Conservation (phyloP, 1,284 basidiomycete species). For the Agaricales sp. region DNA sequence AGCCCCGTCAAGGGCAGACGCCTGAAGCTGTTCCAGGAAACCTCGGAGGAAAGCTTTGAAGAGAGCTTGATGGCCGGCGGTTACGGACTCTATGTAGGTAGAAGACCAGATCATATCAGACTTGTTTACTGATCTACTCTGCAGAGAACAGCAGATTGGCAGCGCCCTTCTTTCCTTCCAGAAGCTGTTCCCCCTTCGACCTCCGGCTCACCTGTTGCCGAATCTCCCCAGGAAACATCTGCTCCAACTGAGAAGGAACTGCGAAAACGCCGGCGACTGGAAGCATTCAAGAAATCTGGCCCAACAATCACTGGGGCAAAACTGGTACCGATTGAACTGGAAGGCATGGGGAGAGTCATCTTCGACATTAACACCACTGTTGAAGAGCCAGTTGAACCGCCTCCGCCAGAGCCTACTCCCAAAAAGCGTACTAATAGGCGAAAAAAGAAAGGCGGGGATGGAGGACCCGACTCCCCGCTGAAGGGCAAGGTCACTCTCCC, state of each 20-base stretch:
- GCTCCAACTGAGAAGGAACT: conserved; percentile 41
- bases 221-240: neutral
- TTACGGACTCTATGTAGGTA: conserved; percentile 58
- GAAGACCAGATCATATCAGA: no score
- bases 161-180: neutral
- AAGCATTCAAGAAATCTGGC: conserved; percentile 37
- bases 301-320: conserved; percentile 13
- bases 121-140: neutral
- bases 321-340: conserved; percentile 41
- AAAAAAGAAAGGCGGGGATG: conserved; percentile 25
- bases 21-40: conserved; percentile 66
- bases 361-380: conserved; percentile 32
- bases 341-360: conserved; percentile 57
- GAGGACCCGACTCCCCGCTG: conserved; percentile 12
- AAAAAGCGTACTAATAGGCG: conserved; percentile 25
- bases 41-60: conserved; percentile 73
- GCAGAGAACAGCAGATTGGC: neutral
- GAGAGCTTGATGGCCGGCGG: conserved; percentile 71
- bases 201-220: neutral
- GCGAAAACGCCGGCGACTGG: conserved; percentile 50
- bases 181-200: neutral
- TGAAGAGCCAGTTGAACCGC: conserved; percentile 18
- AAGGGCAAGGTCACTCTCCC: conserved; percentile 15
- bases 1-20: conserved; percentile 61
- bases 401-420: conserved; percentile 15